Percentiles rank a stretch among this genome's conserved stretches.
These are phyloP conservation scores for Citrullus colocynthis DNA, from an alignment of 306 rosid species.

Conservation along the genomic window DNA sequence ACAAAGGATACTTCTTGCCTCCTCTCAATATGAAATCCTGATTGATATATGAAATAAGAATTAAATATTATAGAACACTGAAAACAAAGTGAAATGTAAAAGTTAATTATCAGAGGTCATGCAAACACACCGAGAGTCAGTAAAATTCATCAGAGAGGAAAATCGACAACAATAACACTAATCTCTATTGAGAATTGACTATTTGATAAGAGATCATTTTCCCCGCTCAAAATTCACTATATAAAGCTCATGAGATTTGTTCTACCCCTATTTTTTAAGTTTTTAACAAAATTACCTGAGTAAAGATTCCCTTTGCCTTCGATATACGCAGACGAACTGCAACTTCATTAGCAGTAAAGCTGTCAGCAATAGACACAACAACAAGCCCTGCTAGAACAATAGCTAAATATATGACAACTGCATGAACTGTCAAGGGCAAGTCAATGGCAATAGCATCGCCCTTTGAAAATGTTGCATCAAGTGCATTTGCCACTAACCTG, in stretches of 20 bases:
- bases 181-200: background rate
- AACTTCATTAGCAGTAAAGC: constrained; percentile 72
- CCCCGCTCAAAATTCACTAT: background rate
- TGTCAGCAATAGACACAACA: constrained; percentile 88
- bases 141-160: background rate
- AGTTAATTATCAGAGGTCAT: background rate
- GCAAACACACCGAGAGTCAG: background rate
- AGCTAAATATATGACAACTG: constrained; percentile 73
- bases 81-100: background rate
- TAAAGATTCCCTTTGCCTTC: constrained; percentile 69
- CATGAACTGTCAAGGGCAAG: constrained; percentile 72
- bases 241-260: background rate
- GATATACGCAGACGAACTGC: constrained; percentile 66
- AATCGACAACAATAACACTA: background rate
- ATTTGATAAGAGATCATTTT: background rate
- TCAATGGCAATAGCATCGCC: constrained; percentile 91
- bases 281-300: constrained; percentile 40
- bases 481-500: constrained; percentile 76
- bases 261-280: background rate
- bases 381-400: constrained; percentile 61
- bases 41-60: constrained; percentile 11
- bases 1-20: constrained; percentile 62
- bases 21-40: constrained; percentile 94
- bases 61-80: background rate
- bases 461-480: constrained; percentile 48